These are phyloP conservation scores for Scheffersomyces coipomensis DNA, from an alignment of 805 yeast genomes.

Conservation along the genomic window DNA sequence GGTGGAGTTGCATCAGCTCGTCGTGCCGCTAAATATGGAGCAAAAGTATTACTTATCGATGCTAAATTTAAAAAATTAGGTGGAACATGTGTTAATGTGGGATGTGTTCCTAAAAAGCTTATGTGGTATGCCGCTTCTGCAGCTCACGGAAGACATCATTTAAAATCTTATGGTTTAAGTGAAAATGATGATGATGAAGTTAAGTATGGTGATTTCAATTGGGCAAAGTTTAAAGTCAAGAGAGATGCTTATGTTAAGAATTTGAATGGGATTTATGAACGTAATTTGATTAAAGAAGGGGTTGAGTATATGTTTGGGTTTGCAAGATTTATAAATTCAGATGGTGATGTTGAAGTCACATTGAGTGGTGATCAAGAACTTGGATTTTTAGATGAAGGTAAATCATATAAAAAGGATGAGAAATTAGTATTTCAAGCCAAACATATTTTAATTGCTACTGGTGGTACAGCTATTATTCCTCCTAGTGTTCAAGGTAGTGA, in stretches of 20 bases:
- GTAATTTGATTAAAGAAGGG: no score
- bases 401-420: slow-evolving; percentile 45
- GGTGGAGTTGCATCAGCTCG: slow-evolving; percentile 98
- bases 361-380: slow-evolving; percentile 41
- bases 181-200: slow-evolving; percentile 51
- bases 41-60: slow-evolving; percentile 81
- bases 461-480: slow-evolving; percentile 82
- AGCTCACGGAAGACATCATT: slow-evolving; percentile 72
- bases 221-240: slow-evolving; percentile 78
- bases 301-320: slow-evolving; percentile 54
- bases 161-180: slow-evolving; percentile 80
- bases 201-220: slow-evolving; percentile 59
- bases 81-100: slow-evolving; percentile 98
- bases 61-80: slow-evolving; percentile 70
- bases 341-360: slow-evolving; percentile 77
- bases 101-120: slow-evolving; percentile 98
- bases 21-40: slow-evolving; percentile 93
- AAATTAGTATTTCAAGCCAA: slow-evolving; percentile 70
- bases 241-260: slow-evolving; percentile 89
- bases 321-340: slow-evolving; percentile 66
- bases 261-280: slow-evolving; percentile 36
- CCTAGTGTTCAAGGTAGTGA: slow-evolving; percentile 74
- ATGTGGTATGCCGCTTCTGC: slow-evolving; percentile 98
- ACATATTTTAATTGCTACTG: slow-evolving; percentile 85
- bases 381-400: slow-evolving; percentile 28